Evolutionary conservation across 2,329 filamentous ascomycete genomes (phyloP).

Genomic region (Zymoseptoria brevis): DNA sequence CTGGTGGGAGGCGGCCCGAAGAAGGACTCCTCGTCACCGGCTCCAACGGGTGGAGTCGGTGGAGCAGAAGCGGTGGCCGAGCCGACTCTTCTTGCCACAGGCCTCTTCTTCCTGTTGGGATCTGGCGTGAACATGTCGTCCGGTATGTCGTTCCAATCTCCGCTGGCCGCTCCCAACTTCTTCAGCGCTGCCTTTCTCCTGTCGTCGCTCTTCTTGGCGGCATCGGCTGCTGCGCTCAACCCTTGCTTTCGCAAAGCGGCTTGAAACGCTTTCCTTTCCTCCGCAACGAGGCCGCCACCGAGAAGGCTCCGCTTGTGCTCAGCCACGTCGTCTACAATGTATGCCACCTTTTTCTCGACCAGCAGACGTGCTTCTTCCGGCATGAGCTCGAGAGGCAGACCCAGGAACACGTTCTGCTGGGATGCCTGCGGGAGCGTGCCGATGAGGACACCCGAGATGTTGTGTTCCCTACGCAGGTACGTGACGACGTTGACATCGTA

Average conservation of each 20-base stretch:
- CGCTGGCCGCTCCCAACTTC: conserved; percentile 31
- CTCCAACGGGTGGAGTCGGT: conserved; percentile 7
- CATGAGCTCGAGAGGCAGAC: conserved; percentile 80
- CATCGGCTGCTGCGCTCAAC: conserved; percentile 41
- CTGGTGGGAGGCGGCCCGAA: conserved; percentile 20
- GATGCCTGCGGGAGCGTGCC: conserved; percentile 87
- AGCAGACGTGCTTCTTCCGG: conserved; percentile 81
- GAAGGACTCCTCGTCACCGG: conserved; percentile 23
- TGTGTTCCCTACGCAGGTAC: conserved; percentile 67
- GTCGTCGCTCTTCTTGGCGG: conserved; percentile 42
- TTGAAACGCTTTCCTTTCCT: conserved; percentile 56
- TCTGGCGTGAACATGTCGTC: conserved; percentile 27
- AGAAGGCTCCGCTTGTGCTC: conserved; percentile 61
- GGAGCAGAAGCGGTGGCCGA: background rate
- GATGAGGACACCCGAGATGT: conserved; percentile 77
- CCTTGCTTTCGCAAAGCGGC: conserved; percentile 48
- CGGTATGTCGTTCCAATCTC: conserved; percentile 30
- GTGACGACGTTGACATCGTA: conserved; percentile 79
- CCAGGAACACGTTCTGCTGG: conserved; percentile 89
- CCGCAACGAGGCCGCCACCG: conserved; percentile 40
- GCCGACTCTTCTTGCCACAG: conserved; percentile 9
- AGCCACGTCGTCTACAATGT: conserved; percentile 69
- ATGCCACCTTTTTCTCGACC: conserved; percentile 66
- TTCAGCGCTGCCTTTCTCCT: conserved; percentile 44
- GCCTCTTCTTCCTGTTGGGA: conserved; percentile 11